Conservation (phyloP, 495 filamentous ascomycete species). For the Aspergillus haitiensis region DNA sequence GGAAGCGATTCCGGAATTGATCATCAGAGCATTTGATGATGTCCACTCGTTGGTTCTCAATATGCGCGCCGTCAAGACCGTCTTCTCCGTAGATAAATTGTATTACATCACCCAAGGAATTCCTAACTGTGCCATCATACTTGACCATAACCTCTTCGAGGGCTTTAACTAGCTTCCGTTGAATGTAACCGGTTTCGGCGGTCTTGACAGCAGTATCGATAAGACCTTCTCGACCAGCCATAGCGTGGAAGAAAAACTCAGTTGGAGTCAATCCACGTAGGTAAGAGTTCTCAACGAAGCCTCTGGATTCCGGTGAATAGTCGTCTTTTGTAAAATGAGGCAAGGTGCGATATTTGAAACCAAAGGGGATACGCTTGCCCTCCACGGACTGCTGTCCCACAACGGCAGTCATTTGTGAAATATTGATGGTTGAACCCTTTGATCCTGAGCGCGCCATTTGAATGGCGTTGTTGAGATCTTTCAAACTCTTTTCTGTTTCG, state of each 20-base stretch:
- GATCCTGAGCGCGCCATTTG: slow-evolving; percentile 95
- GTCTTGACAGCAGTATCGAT: slow-evolving; percentile 99
- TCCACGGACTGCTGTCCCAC: slow-evolving; percentile 98
- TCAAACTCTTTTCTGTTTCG: slow-evolving; percentile 84
- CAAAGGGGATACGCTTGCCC: slow-evolving; percentile 98
- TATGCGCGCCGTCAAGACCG: slow-evolving; percentile 84
- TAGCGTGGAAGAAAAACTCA: slow-evolving; percentile 99
- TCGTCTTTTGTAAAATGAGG: slow-evolving; percentile 99
- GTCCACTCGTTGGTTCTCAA: slow-evolving; percentile 89
- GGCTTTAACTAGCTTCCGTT: slow-evolving; percentile 96
- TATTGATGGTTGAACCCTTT: slow-evolving; percentile 98
- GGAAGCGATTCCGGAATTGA: slow-evolving; percentile 75
- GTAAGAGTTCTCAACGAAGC: slow-evolving; percentile 99
- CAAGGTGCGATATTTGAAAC: slow-evolving; percentile 96
- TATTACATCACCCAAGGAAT: slow-evolving; percentile 94
- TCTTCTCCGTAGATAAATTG: slow-evolving; percentile 99
- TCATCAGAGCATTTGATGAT: slow-evolving; percentile 72
- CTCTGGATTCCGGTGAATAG: slow-evolving; percentile 93
- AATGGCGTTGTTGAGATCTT: slow-evolving; percentile 92
- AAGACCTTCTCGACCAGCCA: slow-evolving; percentile 99
- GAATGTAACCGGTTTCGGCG: slow-evolving; percentile 98
- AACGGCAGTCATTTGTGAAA: slow-evolving; percentile 97
- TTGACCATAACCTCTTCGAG: slow-evolving; percentile 96
- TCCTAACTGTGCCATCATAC: slow-evolving; percentile 96
- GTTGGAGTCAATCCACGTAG: slow-evolving; percentile 91